Evolutionary conservation across 2,329 filamentous ascomycete species (phyloP), one percentile per base, ranked within the genome.

Genomic region (Didymellaceae sp.): DNA sequence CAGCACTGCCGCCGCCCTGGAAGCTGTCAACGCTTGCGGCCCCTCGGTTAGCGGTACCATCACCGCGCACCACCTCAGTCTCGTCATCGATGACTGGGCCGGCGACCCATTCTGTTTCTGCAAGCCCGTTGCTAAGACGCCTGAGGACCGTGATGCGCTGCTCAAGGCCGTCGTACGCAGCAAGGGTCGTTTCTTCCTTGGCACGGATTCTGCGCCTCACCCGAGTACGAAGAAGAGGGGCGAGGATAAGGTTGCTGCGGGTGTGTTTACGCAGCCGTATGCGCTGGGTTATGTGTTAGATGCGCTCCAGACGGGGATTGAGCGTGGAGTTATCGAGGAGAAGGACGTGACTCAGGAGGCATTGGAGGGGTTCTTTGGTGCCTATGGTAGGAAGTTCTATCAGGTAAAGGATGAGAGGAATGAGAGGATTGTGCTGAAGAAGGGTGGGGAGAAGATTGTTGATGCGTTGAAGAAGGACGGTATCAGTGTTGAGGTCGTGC

Each of bases 1-100:
- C 79, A 92, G 91, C 9, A 95, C 91, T 1, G 86, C 85, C 1
- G 90, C 88, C 1, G 92, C 91, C 0, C 79, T 96, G 4, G 84
- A 88, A 56, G 86, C 90, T 1, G 92, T 97, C 26, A 81, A 82
- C 58, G 78, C 83, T 11, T 95, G 91, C 66, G 90, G 91, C 0
- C 82, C 86, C 14, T 89, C 83, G 3, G 93, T 97, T 18, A 87
- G 83, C 0, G 87, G 82, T 4, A 93, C 89, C 8, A 91, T 96
- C 59, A 96, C 91, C 0, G 89, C 90, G 2, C 91, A 96, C 67
- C 91, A 96, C 66, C 79, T 96, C 17, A 91, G 84, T 60, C 80
- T 97, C 24, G 90, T 88, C 10, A 85, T 90, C 13, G 88, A 94
- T 63, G 86, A 91, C 62, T 88, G 87, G 78, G 77, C 76, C 4